phyloP scores from a whole-genome alignment of 768 basidiomycete species.

The Mycena venus region DNA sequence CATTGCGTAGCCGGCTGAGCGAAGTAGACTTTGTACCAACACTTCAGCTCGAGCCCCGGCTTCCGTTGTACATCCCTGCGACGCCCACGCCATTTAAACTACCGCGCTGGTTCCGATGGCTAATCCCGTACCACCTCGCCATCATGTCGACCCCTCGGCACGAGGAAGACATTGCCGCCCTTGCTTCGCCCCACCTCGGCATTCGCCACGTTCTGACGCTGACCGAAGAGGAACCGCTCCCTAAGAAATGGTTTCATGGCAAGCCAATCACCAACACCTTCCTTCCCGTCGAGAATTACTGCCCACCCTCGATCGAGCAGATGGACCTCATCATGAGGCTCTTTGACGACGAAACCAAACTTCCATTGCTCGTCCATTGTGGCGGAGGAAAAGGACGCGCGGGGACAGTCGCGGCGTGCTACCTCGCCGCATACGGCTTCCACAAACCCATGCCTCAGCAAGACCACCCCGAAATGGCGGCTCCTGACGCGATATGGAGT shows the following conservation, averaged over 20 bases:
- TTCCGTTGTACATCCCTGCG: constrained; percentile 54
- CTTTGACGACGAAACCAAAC: constrained; percentile 57
- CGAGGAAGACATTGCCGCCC: constrained; percentile 62
- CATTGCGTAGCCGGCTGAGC: constrained; percentile 49
- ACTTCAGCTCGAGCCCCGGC: constrained; percentile 56
- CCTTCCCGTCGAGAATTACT: constrained; percentile 66
- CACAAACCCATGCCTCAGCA: constrained; percentile 52
- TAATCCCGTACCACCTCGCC: constrained; percentile 69
- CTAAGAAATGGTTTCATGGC: constrained; percentile 59
- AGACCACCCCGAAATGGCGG: constrained; percentile 62
- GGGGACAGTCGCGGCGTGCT: constrained; percentile 73
- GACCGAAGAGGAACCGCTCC: constrained; percentile 68
- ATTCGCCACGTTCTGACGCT: constrained; percentile 72
- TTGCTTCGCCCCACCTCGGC: constrained; percentile 61
- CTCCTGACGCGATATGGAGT: constrained; percentile 59
- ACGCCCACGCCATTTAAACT: constrained; percentile 48
- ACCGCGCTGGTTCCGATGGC: constrained; percentile 74
- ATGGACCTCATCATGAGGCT: constrained; percentile 68
- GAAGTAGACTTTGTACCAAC: constrained; percentile 50
- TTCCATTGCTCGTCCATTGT: constrained; percentile 70
- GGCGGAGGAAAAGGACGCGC: constrained; percentile 75
- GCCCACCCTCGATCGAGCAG: constrained; percentile 70
- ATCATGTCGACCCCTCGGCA: constrained; percentile 71
- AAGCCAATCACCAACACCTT: constrained; percentile 65
- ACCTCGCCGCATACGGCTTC: constrained; percentile 70